Conservation (phyloP, 768 basidiomycete genomes). For the Pulveroboletus sp. region DNA sequence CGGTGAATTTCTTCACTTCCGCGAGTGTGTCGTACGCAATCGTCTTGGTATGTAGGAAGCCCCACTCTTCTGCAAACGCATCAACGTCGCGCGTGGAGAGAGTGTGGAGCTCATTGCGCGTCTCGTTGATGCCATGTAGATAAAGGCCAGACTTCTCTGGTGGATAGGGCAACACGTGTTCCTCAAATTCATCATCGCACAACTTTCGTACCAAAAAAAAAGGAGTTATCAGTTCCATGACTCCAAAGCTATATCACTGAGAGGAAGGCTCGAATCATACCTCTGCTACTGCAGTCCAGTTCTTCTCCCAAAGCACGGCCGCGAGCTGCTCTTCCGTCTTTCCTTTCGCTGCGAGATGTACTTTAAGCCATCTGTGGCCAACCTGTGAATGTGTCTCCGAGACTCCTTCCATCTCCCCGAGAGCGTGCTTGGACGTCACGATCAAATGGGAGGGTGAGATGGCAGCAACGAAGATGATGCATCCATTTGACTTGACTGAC, state of each 20-base stretch:
- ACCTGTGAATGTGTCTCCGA: conserved; percentile 68
- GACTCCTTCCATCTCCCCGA: conserved; percentile 51
- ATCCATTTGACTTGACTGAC: conserved; percentile 93
- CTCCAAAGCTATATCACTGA: not conserved
- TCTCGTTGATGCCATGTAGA: conserved; percentile 84
- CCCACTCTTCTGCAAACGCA: conserved; percentile 83
- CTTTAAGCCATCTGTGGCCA: conserved; percentile 79
- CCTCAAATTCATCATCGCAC: conserved; percentile 96
- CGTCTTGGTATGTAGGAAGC: conserved; percentile 77
- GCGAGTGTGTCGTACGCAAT: conserved; percentile 49
- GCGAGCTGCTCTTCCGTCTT: conserved; percentile 77
- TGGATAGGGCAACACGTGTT: conserved; percentile 86
- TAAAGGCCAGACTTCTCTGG: conserved; percentile 84
- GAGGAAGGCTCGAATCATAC: conserved; percentile 37
- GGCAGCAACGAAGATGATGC: conserved; percentile 92
- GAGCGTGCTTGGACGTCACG: conserved; percentile 88
- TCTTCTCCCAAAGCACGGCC: conserved; percentile 64
- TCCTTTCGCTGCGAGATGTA: conserved; percentile 49
- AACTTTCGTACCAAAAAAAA: conserved; percentile 47
- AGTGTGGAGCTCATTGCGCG: conserved; percentile 63
- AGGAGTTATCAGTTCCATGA: not conserved
- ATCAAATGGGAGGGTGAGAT: conserved; percentile 70
- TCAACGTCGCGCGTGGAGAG: conserved; percentile 63
- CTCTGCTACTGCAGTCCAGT: conserved; percentile 90
- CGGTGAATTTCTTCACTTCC: conserved; percentile 71